These are phyloP conservation scores for Saturnispora quitensis DNA, from an alignment of 805 yeast species.

Conservation along the genomic window DNA sequence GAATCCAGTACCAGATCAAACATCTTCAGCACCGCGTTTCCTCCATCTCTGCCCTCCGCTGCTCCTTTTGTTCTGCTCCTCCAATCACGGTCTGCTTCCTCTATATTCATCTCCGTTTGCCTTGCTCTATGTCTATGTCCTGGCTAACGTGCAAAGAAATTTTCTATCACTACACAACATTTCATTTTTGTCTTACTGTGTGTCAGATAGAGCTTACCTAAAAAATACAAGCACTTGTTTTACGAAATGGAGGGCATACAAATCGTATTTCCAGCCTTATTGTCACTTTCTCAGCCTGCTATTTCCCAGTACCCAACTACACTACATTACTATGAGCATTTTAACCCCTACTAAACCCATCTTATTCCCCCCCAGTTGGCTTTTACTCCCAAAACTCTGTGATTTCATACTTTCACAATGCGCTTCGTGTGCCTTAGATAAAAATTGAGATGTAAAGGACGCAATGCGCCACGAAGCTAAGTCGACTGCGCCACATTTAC, in stretches of 20 bases:
- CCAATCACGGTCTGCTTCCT: too few species aligned
- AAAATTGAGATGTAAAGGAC: neutral
- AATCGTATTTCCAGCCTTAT: neutral
- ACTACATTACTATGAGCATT: too few species aligned
- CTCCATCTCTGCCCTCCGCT: neutral
- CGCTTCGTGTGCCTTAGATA: neutral
- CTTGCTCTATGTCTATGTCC: neutral
- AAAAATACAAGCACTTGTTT: neutral
- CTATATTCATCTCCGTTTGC: neutral
- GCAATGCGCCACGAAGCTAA: neutral
- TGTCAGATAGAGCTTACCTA: neutral
- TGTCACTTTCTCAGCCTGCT: neutral
- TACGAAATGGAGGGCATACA: neutral
- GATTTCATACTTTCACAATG: neutral
- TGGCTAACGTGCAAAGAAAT: neutral
- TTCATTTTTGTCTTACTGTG: neutral
- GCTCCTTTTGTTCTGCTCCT: neutral
- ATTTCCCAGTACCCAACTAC: neutral
- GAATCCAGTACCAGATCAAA: neutral
- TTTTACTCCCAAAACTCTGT: too few species aligned
- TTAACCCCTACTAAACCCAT: too few species aligned
- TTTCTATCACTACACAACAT: neutral
- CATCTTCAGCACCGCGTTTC: neutral
- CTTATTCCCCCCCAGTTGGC: neutral
- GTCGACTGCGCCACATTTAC: too few species aligned